These are phyloP conservation scores for Musa acuminata DNA, from an alignment of 176 grass and related monocot genomes.

Conservation along the genomic window DNA sequence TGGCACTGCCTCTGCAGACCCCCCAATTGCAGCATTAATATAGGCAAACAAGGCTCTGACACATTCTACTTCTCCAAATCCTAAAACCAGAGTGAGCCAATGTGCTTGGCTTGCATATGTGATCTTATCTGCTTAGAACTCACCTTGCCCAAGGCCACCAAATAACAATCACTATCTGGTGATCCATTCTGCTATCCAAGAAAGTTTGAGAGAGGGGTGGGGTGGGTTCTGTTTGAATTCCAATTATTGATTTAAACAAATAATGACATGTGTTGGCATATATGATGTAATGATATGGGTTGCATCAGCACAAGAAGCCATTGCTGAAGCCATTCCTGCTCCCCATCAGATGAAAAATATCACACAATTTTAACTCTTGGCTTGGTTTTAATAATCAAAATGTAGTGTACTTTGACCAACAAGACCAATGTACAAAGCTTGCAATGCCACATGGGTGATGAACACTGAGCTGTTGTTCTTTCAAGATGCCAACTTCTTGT, in stretches of 20 bases:
- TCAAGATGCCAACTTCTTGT: not conserved
- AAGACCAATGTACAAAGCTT: not conserved
- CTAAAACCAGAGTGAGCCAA: not conserved
- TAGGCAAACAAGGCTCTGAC: constrained; percentile 14
- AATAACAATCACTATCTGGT: constrained; percentile 36
- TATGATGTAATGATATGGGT: not conserved
- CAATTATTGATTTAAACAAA: not conserved
- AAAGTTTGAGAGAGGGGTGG: not conserved
- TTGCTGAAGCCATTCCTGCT: not conserved
- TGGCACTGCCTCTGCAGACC: not conserved
- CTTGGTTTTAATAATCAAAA: not conserved
- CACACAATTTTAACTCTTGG: not conserved
- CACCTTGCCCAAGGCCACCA: constrained; percentile 7
- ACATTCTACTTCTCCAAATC: not conserved
- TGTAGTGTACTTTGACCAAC: not conserved
- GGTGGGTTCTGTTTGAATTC: not conserved
- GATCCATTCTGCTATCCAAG: constrained; percentile 32
- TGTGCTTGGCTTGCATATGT: constrained; percentile 1
- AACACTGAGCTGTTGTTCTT: not conserved
- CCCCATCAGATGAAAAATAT: not conserved
- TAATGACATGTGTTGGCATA: not conserved
- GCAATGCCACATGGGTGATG: not conserved
- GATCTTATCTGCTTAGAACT: constrained; percentile 10
- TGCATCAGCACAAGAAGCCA: not conserved
- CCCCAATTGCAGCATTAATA: constrained; percentile 7